Evolutionary conservation across 2,329 filamentous ascomycete species (phyloP), one percentile per base, ranked within the genome.

Genomic region (Diaporthe aspalathi): DNA sequence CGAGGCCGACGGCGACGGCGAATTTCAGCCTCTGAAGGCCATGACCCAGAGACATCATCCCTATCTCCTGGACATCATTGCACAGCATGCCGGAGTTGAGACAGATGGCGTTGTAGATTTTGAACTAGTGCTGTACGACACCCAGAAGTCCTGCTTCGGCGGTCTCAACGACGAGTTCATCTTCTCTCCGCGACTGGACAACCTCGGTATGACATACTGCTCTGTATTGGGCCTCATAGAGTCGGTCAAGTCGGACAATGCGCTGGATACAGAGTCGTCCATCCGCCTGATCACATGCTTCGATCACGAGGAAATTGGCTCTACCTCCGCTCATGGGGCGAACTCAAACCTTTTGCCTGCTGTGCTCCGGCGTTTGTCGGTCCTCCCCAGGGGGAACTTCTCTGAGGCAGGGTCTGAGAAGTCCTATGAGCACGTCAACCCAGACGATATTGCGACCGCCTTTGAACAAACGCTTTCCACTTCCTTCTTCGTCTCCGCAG

Each of bases 301-400:
- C 81, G 96, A 99, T 80, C 95, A 99, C 83, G 96, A 99, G 82
- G 96, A 99, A 80, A 96, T 99, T 78, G 96, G 96, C 68, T 97
- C 94, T 73, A 91, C 89, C 71, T 97, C 94, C 3, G 95, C 95
- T 6, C 96, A 99, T 79, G 96, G 96, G 73, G 96, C 96, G 22
- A 91, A 97, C 83, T 97, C 94, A 5, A 97, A 97, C 82, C 88
- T 97, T 71, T 88, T 99, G 22, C 95, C 96, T 1, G 89, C 94
- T 29, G 91, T 98, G 57, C 88, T 98, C 68, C 92, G 93, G 73
- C 93, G 96, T 68, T 88, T 99, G 22, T 96, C 94, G 0, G 92
- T 94, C 40, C 86, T 98, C 40, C 92, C 93, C 5, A 87, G 89
- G 29, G 85, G 87, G 29, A 84, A 87, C 17, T 82, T 81, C 72